Conservation (phyloP, 2,329 filamentous ascomycete genomes). For the Hirsutella minnesotensis region DNA sequence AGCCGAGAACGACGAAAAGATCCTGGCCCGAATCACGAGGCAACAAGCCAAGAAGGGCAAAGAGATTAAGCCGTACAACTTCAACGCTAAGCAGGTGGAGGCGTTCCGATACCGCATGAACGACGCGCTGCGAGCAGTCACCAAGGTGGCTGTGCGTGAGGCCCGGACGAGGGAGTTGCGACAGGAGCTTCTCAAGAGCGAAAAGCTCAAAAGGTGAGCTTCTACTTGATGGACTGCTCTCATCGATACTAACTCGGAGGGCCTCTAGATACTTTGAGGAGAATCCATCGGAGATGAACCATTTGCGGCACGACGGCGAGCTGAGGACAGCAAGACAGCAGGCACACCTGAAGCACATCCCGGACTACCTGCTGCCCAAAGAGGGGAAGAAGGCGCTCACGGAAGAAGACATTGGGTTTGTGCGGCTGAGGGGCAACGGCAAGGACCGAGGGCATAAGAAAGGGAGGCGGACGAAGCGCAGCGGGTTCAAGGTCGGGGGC, state of each 20-base stretch:
- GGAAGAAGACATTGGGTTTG: conserved; percentile 61
- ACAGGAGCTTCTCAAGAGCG: conserved; percentile 82
- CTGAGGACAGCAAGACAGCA: conserved; percentile 73
- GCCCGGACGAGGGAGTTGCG: conserved; percentile 79
- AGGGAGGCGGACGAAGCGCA: conserved; percentile 17
- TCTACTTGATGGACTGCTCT: background rate
- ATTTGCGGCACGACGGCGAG: conserved; percentile 84
- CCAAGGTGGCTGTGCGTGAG: conserved; percentile 78
- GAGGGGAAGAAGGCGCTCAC: conserved; percentile 60
- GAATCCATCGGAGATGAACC: conserved; percentile 78
- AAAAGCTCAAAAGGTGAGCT: conserved; percentile 66
- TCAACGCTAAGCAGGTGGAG: conserved; percentile 89
- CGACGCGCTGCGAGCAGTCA: conserved; percentile 83
- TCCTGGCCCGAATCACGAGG: conserved; percentile 67
- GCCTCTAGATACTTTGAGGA: conserved; percentile 70
- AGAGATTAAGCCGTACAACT: conserved; percentile 80
- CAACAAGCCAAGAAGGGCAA: conserved; percentile 69
- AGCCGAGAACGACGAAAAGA: conserved; percentile 72
- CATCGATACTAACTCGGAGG: background rate
- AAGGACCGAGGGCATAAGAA: conserved; percentile 36
- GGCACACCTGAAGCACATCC: conserved; percentile 84
- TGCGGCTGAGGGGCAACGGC: conserved; percentile 49
- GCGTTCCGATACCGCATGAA: conserved; percentile 92
- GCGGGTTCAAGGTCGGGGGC: conserved; percentile 36
- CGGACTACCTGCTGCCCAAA: conserved; percentile 79